A percentile compares a stretch with the other conserved stretches of the same genome.
Conservation (phyloP, 148 eudicot genomes). For the Agrostemma githago region DNA sequence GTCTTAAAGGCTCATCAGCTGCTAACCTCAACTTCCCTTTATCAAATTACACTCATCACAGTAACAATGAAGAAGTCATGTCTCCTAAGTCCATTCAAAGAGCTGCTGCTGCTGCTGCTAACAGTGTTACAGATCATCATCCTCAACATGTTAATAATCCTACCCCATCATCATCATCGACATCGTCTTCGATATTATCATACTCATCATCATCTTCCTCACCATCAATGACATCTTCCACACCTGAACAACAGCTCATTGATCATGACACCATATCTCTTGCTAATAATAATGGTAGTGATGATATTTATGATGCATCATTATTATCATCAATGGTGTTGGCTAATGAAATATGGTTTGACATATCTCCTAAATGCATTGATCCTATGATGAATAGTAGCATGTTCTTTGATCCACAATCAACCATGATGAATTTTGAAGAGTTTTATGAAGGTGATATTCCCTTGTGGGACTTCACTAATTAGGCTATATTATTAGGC, state of each 20-base stretch:
- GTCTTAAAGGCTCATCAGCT: conserved; percentile 74
- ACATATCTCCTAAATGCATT: conserved; percentile 51
- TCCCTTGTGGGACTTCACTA: conserved; percentile 65
- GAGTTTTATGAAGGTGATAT: conserved; percentile 53
- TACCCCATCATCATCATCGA: conserved; percentile 17
- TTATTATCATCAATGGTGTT: conserved; percentile 9
- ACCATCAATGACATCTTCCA: conserved; percentile 28
- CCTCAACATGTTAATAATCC: conserved; percentile 9
- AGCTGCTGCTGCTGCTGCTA: conserved; percentile 68
- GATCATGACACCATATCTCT: conserved; percentile 23
- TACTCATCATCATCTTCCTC: conserved; percentile 18
- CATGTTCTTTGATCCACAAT: conserved; percentile 45
- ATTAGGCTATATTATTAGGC: not conserved
- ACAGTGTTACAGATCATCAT: conserved; percentile 16
- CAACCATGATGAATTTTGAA: conserved; percentile 33
- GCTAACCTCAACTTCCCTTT: conserved; percentile 73
- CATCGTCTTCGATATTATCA: conserved; percentile 21
- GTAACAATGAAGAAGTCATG: conserved; percentile 10
- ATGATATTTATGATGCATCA: conserved; percentile 21
- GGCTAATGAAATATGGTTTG: conserved; percentile 39
- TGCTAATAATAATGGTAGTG: not conserved
- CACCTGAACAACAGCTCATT: conserved; percentile 23
- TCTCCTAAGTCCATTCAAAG: conserved; percentile 76
- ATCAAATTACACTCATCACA: not conserved
- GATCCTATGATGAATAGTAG: conserved; percentile 46